Conservation (phyloP, 2,329 filamentous ascomycete genomes). For the Neonectria ditissima region DNA sequence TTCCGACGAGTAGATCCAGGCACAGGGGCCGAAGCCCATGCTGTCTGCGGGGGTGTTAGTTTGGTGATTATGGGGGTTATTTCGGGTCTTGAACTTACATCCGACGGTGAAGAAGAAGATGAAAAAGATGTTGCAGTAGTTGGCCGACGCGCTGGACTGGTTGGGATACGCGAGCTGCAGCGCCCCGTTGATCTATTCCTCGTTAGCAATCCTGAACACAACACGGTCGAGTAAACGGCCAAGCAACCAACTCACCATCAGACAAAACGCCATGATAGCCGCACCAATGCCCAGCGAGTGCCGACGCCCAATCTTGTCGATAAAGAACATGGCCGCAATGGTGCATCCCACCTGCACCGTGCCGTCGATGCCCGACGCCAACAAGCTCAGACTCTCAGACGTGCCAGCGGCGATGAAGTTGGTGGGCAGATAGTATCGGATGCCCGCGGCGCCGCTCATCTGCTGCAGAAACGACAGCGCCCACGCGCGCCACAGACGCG, state of each 20-base stretch:
- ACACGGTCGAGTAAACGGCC: background rate
- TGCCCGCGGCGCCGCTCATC: conserved; percentile 68
- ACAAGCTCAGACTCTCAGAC: conserved; percentile 58
- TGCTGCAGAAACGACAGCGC: conserved; percentile 70
- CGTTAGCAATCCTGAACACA: background rate
- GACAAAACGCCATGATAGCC: conserved; percentile 63
- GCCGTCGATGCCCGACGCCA: conserved; percentile 68
- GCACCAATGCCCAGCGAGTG: conserved; percentile 62
- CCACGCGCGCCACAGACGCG: conserved; percentile 67
- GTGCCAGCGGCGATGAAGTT: conserved; percentile 65
- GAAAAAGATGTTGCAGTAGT: conserved; percentile 65
- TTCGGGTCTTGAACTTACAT: conserved; percentile 40
- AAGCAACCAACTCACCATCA: conserved; percentile 58
- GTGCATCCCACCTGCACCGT: conserved; percentile 69
- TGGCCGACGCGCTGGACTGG: conserved; percentile 60
- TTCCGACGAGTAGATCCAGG: conserved; percentile 72
- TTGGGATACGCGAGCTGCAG: conserved; percentile 63
- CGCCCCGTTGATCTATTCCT: conserved; percentile 62
- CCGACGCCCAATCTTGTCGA: conserved; percentile 64
- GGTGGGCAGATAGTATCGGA: conserved; percentile 70
- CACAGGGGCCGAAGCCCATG: conserved; percentile 66
- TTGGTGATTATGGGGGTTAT: background rate
- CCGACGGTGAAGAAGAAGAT: conserved; percentile 70
- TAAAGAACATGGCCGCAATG: conserved; percentile 67
- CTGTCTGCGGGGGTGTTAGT: conserved; percentile 50